Percentiles rank a stretch among this genome's conserved stretches.
Evolutionary conservation across 257 asterid genomes (phyloP).

Genomic region (Solanum paucissectum): DNA sequence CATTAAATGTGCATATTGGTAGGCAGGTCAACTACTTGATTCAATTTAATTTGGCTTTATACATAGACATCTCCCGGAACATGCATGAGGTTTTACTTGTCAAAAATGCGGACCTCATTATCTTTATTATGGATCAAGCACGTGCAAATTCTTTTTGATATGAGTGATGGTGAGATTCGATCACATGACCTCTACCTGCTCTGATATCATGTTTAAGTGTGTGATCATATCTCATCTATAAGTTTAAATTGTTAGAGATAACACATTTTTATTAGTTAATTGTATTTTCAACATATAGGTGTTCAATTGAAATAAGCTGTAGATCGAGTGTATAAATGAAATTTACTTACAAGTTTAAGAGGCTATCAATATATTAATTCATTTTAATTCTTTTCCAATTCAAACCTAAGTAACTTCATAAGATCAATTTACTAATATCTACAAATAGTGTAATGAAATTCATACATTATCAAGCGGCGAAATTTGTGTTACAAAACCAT

Average conservation of each 20-base stretch:
- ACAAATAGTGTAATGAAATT: not conserved
- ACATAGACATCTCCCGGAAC: not conserved
- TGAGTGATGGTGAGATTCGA: not conserved
- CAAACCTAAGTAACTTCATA: not conserved
- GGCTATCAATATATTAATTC: no score
- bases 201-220: not conserved
- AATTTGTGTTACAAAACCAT: not conserved
- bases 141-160: no score
- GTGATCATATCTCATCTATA: not conserved
- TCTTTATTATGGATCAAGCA: no score
- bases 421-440: no score
- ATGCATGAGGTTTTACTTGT: no score
- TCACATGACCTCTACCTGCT: accelerated
- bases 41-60: not conserved
- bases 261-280: no score
- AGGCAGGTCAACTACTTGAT: not conserved
- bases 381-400: not conserved
- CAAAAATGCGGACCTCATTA: no score
- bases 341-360: no score
- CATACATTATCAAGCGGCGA: not conserved
- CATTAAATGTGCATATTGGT: not conserved
- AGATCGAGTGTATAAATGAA: no score
- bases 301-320: no score
- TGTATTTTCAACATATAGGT: no score
- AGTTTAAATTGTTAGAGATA: no score